phyloP scores from a whole-genome alignment of 129 eudicot species.

The Helichrysum umbraculigerum region DNA sequence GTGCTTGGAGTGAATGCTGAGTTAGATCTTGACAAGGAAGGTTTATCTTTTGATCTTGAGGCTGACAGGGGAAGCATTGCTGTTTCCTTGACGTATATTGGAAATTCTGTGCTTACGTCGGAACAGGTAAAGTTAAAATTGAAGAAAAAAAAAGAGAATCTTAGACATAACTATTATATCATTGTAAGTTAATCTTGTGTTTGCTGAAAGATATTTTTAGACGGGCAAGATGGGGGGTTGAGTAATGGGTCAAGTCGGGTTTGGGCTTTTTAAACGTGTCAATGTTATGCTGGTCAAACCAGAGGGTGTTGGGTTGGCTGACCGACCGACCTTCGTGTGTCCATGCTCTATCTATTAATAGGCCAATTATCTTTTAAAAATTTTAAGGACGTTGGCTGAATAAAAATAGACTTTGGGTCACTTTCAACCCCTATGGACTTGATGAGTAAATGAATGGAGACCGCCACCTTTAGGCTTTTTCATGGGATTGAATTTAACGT shows the following conservation, averaged over 20 bases:
- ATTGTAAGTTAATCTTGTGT: too few species aligned
- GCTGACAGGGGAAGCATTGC: slow-evolving; percentile 48
- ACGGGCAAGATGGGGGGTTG: too few species aligned
- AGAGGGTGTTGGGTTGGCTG: too few species aligned
- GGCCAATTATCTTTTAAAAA: not conserved
- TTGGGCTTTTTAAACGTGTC: too few species aligned
- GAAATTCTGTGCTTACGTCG: slow-evolving; percentile 31
- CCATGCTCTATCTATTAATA: too few species aligned
- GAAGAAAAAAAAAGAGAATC: too few species aligned
- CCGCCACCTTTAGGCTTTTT: not conserved
- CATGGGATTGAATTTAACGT: not conserved
- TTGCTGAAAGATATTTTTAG: not conserved
- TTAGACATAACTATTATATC: too few species aligned
- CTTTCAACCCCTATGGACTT: not conserved
- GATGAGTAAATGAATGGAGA: not conserved
- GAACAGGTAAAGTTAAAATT: slow-evolving; percentile 46
- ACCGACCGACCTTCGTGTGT: too few species aligned
- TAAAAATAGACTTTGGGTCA: not conserved
- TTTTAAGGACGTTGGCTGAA: not conserved
- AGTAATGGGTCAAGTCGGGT: too few species aligned
- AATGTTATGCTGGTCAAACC: too few species aligned
- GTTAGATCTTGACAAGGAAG: slow-evolving; percentile 41
- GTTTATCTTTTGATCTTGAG: slow-evolving; percentile 46
- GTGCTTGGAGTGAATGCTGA: slow-evolving; percentile 47
- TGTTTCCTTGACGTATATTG: slow-evolving; percentile 37